These are phyloP conservation scores for Bacterosira constricta DNA, from an alignment of 108 stramenopile genomes.

Conservation along the genomic window DNA sequence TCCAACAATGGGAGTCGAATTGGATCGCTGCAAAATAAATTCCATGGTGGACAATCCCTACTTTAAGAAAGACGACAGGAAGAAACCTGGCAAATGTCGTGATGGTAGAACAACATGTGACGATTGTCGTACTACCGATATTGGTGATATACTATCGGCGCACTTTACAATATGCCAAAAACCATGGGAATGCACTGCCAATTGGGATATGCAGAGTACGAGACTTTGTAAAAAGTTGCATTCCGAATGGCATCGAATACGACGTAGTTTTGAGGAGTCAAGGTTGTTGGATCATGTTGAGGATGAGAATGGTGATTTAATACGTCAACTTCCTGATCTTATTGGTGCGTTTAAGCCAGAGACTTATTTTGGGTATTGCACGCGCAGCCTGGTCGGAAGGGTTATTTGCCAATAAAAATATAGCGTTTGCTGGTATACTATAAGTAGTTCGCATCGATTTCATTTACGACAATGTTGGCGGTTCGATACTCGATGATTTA, in stretches of 20 bases:
- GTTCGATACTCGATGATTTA: too few relatives aligned
- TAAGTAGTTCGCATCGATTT: too few relatives aligned
- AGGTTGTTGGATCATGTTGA: conserved; percentile 51
- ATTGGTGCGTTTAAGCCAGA: conserved; percentile 39
- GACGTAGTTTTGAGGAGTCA: conserved; percentile 67
- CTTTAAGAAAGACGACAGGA: conserved; percentile 18
- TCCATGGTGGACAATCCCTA: conserved; percentile 67
- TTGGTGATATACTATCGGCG: conserved; percentile 54
- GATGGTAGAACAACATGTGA: conserved; percentile 63
- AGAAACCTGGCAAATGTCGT: conserved; percentile 42
- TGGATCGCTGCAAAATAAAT: conserved; percentile 73
- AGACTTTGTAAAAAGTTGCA: conserved; percentile 69
- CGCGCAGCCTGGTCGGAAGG: conserved; percentile 38
- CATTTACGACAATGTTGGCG: too few relatives aligned
- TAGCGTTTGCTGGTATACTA: too few relatives aligned
- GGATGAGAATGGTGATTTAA: too few relatives aligned
- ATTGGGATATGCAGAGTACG: background rate
- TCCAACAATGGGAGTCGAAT: conserved; percentile 40
- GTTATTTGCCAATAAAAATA: conserved; percentile 57
- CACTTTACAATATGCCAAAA: conserved; percentile 91
- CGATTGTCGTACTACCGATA: conserved; percentile 62
- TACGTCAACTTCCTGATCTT: conserved; percentile 31
- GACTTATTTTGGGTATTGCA: conserved; percentile 74
- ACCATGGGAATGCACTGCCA: conserved; percentile 63
- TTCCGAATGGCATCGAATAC: conserved; percentile 81